phyloP scores from a whole-genome alignment of 108 stramenopile species.

The Aurantiochytrium sp. region DNA sequence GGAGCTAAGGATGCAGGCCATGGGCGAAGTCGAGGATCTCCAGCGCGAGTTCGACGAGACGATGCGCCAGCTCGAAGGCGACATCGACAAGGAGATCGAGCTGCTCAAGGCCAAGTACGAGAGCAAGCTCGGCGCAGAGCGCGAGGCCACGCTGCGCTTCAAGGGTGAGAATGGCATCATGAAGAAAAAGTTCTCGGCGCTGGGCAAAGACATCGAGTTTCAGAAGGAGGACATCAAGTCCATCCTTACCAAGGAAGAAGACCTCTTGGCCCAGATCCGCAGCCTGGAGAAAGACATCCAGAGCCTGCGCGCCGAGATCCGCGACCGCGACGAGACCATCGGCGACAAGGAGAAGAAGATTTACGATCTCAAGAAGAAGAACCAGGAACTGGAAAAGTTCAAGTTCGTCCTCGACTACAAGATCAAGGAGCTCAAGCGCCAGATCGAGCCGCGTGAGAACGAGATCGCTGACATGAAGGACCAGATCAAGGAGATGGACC shows the following conservation, averaged over 20 bases:
- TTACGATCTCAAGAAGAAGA: slow-evolving; percentile 62
- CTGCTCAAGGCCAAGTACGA: slow-evolving; percentile 51
- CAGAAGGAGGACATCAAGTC: slow-evolving; percentile 49
- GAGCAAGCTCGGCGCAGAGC: slow-evolving; percentile 44
- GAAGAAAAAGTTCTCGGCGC: slow-evolving; percentile 52
- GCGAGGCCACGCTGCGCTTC: slow-evolving; percentile 45
- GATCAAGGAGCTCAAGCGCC: slow-evolving; percentile 68
- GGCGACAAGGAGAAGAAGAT: slow-evolving; percentile 64
- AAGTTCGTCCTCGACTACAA: slow-evolving; percentile 73
- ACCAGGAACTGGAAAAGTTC: slow-evolving; percentile 71
- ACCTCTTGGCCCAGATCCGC: slow-evolving; percentile 48
- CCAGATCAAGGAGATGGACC: slow-evolving; percentile 69
- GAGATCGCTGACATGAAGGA: slow-evolving; percentile 62
- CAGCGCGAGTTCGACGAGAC: slow-evolving; percentile 50
- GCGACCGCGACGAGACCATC: slow-evolving; percentile 66
- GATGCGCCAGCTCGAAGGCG: slow-evolving; percentile 56
- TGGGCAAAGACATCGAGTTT: slow-evolving; percentile 49
- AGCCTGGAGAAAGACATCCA: slow-evolving; percentile 59
- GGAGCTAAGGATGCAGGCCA: slow-evolving; percentile 37
- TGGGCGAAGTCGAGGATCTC: slow-evolving; percentile 40
- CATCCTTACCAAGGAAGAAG: slow-evolving; percentile 47
- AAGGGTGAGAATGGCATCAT: slow-evolving; percentile 58
- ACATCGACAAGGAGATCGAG: slow-evolving; percentile 63
- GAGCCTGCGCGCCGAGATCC: slow-evolving; percentile 64
- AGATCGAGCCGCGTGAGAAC: slow-evolving; percentile 64